These are phyloP conservation scores for Botrytis elliptica DNA, from an alignment of 2,329 filamentous ascomycete genomes.

Conservation along the genomic window DNA sequence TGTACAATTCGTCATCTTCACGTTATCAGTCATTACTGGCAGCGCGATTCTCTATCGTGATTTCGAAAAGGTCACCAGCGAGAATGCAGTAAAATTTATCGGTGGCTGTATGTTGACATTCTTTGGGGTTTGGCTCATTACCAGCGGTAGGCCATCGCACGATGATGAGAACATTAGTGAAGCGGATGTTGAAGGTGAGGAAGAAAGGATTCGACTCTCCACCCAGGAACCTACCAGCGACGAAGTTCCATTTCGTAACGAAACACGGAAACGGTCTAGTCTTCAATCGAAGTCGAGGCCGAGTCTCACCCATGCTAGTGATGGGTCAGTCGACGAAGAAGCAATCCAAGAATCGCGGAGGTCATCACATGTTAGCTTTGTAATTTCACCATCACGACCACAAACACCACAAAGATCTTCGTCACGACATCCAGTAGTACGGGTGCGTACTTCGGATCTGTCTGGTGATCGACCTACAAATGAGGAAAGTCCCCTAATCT, in stretches of 20 bases:
- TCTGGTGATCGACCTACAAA: conserved; percentile 18
- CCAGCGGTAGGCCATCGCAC: conserved; percentile 72
- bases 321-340: conserved; percentile 26
- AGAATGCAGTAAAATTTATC: conserved; percentile 79
- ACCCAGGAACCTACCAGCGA: conserved; percentile 47
- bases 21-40: conserved; percentile 89
- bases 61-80: conserved; percentile 76
- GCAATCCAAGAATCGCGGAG: conserved; percentile 25
- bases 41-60: conserved; percentile 93
- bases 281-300: conserved; percentile 22
- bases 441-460: conserved; percentile 24
- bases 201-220: conserved; percentile 61
- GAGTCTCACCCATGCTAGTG: conserved; percentile 24
- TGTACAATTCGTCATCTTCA: conserved; percentile 96
- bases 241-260: conserved; percentile 23
- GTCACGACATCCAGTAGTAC: conserved; percentile 28
- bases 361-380: conserved; percentile 36
- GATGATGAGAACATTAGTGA: conserved; percentile 60
- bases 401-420: conserved; percentile 31
- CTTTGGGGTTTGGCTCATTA: conserved; percentile 95
- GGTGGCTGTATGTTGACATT: conserved; percentile 92
- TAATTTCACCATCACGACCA: conserved; percentile 27
- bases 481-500: conserved; percentile 33
- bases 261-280: conserved; percentile 23
- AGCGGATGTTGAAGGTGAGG: conserved; percentile 59